Conservation (phyloP, 495 filamentous ascomycete species). For the Penicillium alfredii region DNA sequence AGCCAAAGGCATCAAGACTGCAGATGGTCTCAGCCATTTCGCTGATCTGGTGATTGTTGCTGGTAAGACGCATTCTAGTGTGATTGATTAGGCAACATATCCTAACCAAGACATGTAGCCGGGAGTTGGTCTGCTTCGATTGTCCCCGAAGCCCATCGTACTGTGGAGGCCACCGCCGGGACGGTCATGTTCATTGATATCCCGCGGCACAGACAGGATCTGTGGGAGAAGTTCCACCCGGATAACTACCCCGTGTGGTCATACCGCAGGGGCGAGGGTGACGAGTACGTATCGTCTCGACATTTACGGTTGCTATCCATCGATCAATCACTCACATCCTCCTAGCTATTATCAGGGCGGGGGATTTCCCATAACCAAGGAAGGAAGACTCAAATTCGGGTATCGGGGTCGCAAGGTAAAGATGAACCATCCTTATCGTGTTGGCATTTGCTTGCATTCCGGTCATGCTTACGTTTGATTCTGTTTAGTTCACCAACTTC, state of each 20-base stretch:
- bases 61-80: conserved; percentile 3
- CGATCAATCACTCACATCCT: background rate
- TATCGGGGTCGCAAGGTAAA: conserved; percentile 13
- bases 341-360: conserved; percentile 12
- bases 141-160: conserved; percentile 10
- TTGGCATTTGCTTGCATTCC: too few relatives aligned
- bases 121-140: conserved; percentile 12
- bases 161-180: conserved; percentile 12
- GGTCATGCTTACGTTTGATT: background rate
- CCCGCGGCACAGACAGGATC: conserved; percentile 6
- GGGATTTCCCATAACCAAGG: conserved; percentile 14
- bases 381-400: conserved; percentile 15
- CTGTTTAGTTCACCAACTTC: conserved; percentile 14
- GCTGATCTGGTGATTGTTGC: conserved; percentile 13
- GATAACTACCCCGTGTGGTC: conserved; percentile 13
- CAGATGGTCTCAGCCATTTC: conserved; percentile 10
- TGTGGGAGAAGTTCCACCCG: conserved; percentile 10
- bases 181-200: conserved; percentile 12
- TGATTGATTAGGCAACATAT: too few relatives aligned
- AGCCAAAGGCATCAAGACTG: conserved; percentile 10
- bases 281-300: too few relatives aligned
- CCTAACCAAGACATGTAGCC: conserved; percentile 7
- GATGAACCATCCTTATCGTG: background rate
- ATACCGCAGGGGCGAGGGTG: conserved; percentile 11
- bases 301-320: background rate